phyloP scores from a whole-genome alignment of 179 eudicot genomes.

The Silene noctiflora region DNA sequence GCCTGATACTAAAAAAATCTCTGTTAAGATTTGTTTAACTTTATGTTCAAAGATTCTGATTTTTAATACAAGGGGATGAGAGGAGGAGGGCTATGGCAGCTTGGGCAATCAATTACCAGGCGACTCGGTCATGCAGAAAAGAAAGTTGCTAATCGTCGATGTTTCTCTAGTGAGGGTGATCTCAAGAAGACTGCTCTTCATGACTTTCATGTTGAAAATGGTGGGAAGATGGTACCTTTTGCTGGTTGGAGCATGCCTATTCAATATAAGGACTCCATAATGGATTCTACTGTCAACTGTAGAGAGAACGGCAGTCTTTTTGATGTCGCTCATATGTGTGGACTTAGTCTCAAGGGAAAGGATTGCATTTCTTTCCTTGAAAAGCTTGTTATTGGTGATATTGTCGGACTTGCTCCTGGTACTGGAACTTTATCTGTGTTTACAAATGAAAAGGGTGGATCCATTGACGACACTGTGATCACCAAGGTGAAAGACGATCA shows the following conservation, averaged over 20 bases:
- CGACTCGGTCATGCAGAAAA: slow-evolving; percentile 78
- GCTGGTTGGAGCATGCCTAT: slow-evolving; percentile 99
- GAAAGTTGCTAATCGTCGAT: slow-evolving; percentile 55
- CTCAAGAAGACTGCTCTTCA: slow-evolving; percentile 80
- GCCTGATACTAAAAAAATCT: not conserved
- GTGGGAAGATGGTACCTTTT: slow-evolving; percentile 99
- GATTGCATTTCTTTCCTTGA: slow-evolving; percentile 89
- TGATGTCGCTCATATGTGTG: slow-evolving; percentile 98
- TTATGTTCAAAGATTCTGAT: slow-evolving; percentile 15
- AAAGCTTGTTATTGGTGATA: slow-evolving; percentile 86
- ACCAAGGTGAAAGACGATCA: slow-evolving; percentile 86
- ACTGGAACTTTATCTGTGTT: slow-evolving; percentile 83
- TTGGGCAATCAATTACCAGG: slow-evolving; percentile 82
- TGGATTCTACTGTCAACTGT: slow-evolving; percentile 90
- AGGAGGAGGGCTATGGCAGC: slow-evolving; percentile 88
- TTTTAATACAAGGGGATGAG: slow-evolving; percentile 49
- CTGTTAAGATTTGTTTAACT: not conserved
- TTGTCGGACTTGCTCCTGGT: slow-evolving; percentile 82
- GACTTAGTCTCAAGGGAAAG: slow-evolving; percentile 82
- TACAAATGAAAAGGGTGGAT: slow-evolving; percentile 93
- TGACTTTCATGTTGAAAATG: slow-evolving; percentile 84
- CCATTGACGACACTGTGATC: slow-evolving; percentile 89
- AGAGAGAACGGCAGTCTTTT: slow-evolving; percentile 87
- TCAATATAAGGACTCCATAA: slow-evolving; percentile 94
- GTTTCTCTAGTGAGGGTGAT: slow-evolving; percentile 71